Base-by-base conservation (phyloP, 768 basidiomycete species). In the Cubamyces lactineus region DNA sequence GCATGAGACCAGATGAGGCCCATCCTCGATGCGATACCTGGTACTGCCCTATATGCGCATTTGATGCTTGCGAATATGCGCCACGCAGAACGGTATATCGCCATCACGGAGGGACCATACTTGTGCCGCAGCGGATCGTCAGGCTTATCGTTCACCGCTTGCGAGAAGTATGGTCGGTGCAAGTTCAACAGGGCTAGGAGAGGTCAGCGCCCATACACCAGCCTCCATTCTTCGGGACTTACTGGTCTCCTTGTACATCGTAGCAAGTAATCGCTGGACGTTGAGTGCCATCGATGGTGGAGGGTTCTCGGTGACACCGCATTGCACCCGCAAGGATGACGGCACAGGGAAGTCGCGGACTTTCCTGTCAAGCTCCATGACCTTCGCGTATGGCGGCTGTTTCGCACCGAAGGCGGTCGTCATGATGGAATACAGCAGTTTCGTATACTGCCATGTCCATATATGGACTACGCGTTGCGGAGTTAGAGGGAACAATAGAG, bases 51-150 rank as follows among this genome's bases (percentile, higher is more conserved):
- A 73, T 80, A 82, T 1, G 78, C 73, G n/a, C 78, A 71, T 17
- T 75, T 74, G 53, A 87, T 74, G 0, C 78, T 78, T 48, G 82
- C 77, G 42, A 86, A 83, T 30, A 89, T 67, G 16, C 88, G 77
- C 84, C 87, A 90, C 4, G 88, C 85, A 1, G 87, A 87, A 2
- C 87, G 86, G 72, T 88, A 91, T 15, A 84, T 83, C 0, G 90
- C 86, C 71, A 88, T 80, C 5, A 90, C 86, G 1, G 90, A 92
- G 0, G 86, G 84, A 0, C 84, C 79, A 70, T 85, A 90, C 66
- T 77, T 80, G 67, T 91, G 88, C 58, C 79, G 79, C 50, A 86
- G 75, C 2, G 85, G 75, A 57, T 89, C 85, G 8, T 73, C 66
- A 0, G 86, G 84, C 51, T 77, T 76, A 47, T 89, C 88, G 53